A percentile compares a stretch with the other conserved stretches of the same genome.
Conservation (phyloP, 176 grass and related monocot genomes). For the Oryza glaberrima region DNA sequence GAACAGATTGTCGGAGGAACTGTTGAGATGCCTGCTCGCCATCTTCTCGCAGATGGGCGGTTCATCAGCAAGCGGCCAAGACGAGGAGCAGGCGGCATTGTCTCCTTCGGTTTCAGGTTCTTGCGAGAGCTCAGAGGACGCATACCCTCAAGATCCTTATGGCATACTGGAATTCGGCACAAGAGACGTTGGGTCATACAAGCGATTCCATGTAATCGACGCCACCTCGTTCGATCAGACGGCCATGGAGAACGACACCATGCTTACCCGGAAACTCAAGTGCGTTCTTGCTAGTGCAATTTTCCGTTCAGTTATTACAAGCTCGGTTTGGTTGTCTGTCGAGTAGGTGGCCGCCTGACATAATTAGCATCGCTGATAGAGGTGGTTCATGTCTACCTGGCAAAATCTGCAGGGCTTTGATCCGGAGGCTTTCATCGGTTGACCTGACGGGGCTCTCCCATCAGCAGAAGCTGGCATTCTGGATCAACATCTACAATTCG, state of each 20-base stretch:
- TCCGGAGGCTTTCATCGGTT: constrained; percentile 65
- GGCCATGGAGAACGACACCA: constrained; percentile 45
- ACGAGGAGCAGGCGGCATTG: constrained; percentile 52
- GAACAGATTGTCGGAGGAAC: constrained; percentile 91
- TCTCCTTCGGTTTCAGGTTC: constrained; percentile 71
- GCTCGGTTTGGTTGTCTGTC: constrained; percentile 47
- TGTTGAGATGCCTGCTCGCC: constrained; percentile 72
- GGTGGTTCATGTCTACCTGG: constrained; percentile 24
- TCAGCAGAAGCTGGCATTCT: constrained; percentile 96
- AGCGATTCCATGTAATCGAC: constrained; percentile 62
- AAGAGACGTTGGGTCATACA: constrained; percentile 81
- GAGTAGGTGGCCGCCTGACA: constrained; percentile 43
- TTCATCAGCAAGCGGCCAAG: constrained; percentile 8
- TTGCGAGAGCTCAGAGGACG: constrained; percentile 55
- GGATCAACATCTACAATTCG: constrained; percentile 97
- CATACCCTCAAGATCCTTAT: constrained; percentile 74
- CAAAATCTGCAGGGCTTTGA: constrained; percentile 67
- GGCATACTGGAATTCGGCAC: constrained; percentile 70
- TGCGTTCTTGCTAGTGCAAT: constrained; percentile 42
- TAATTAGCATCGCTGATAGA: constrained; percentile 19
- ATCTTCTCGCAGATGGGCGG: constrained; percentile 73
- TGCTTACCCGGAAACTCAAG: constrained; percentile 68
- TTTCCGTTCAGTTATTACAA: constrained; percentile 34
- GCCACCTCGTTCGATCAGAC: constrained; percentile 54
- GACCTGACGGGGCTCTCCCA: constrained; percentile 73